phyloP scores from a whole-genome alignment of 306 rosid genomes.

The Acacia acuminata region DNA sequence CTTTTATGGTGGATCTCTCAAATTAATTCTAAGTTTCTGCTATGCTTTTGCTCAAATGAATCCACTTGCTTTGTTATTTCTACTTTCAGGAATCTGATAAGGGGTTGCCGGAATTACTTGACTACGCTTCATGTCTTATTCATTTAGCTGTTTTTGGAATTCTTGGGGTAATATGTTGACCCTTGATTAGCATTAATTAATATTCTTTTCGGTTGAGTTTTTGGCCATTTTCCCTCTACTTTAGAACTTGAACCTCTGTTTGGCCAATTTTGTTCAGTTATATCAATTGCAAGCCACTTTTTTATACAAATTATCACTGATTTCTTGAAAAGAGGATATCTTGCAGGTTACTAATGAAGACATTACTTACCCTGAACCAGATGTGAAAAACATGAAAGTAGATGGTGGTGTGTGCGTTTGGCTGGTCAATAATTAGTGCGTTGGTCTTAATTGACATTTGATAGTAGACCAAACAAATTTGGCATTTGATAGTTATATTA shows the following conservation, averaged over 20 bases:
- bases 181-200: not conserved
- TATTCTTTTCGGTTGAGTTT: not conserved
- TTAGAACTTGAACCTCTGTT: not conserved
- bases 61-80: not conserved
- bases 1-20: not conserved
- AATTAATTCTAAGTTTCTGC: not conserved
- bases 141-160: constrained; percentile 52
- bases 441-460: not conserved
- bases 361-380: not conserved
- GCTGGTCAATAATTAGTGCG: not conserved
- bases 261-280: not conserved
- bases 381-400: not conserved
- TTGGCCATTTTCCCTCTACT: not conserved
- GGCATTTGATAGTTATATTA: not conserved
- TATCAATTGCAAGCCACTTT: not conserved
- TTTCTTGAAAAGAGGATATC: not conserved
- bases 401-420: not conserved
- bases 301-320: not conserved
- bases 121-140: constrained; percentile 40
- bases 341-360: not conserved
- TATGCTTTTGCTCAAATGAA: not conserved
- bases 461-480: not conserved
- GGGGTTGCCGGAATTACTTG: constrained; percentile 39
- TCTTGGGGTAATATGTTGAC: constrained; percentile 47
- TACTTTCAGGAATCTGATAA: constrained; percentile 43